Percentiles rank a stretch among this genome's conserved stretches.
phyloP scores from a whole-genome alignment of 2,329 filamentous ascomycete genomes.

The Gremmenia infestans region DNA sequence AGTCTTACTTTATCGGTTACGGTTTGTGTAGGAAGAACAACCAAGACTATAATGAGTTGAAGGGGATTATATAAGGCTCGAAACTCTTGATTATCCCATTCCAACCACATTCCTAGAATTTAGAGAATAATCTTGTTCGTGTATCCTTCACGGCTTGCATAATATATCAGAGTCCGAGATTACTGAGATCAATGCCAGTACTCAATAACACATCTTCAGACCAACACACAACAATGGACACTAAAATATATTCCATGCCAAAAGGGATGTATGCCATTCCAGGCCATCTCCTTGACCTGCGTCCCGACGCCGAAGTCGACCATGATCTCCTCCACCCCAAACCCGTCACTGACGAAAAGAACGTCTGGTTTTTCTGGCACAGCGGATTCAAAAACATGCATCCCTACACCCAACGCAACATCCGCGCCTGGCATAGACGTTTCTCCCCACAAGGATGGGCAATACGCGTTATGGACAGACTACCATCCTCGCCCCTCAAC shows the following conservation, averaged over 20 bases:
- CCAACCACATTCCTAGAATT: no score
- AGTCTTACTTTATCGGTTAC: no score
- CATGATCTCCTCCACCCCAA: constrained; percentile 36
- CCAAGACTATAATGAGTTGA: no score
- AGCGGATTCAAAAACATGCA: constrained; percentile 45
- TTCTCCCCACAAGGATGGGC: constrained; percentile 47
- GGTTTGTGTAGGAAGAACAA: no score
- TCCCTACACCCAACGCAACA: constrained; percentile 46
- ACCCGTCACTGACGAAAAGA: constrained; percentile 42
- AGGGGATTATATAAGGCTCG: no score
- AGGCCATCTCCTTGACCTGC: constrained; percentile 37
- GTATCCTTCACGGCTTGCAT: no score
- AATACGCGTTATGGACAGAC: constrained; percentile 46
- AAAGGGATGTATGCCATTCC: constrained; percentile 40
- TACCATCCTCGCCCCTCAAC: constrained; percentile 41
- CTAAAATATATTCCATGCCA: constrained; percentile 32
- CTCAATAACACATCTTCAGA: no score
- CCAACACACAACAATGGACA: constrained; percentile 16
- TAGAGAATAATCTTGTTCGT: no score
- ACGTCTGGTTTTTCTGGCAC: constrained; percentile 57
- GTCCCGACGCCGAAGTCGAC: constrained; percentile 43
- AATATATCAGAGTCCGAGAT: no score
- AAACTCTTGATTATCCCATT: no score
- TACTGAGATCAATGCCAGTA: no score
- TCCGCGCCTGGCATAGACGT: constrained; percentile 50